Evolutionary conservation across 2,329 filamentous ascomycete genomes (phyloP), one percentile per base, ranked within the genome.

Genomic region (Xylariales sp.): DNA sequence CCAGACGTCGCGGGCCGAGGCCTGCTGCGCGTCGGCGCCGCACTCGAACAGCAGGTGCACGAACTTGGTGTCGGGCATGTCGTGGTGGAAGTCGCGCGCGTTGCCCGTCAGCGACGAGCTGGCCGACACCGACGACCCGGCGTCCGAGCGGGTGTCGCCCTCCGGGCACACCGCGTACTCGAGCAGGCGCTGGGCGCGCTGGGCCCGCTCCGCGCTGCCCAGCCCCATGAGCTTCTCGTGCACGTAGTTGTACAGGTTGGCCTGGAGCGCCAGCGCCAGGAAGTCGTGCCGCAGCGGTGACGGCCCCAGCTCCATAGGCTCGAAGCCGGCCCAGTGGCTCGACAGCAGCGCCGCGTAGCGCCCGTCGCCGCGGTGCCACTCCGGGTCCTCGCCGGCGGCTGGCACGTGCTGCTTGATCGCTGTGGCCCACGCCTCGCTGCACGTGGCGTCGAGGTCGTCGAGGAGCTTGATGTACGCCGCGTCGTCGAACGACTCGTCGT

Each of bases 261-360:
- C 37, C 20, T 40, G 37, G 21, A 34, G 23, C 5, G 30, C 37
- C 14, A 40, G 18, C 4, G 21, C 15, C 4, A 40, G 31, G 25
- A 40, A 40, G 4, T 29, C 20, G n/a, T 24, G n/a, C 6, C 37
- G 30, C 14, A 10, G 6, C n/a, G 31, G 37, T 4, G 31, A 34
- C 21, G 19, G 30, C 6, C 37, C 37, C 13, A 40, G 13, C 15
- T 40, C 37, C 37, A 40, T 40, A 10, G 37, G 31, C 14, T 40
- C 37, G 15, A 40, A 32, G 5, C 13, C 16, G n/a, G 37, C 29
- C 37, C 37, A 39, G 29, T 29, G 29, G n/a, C 11, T n/a, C n/a
- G 29, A n/a, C 10, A 28, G n/a, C 14, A 36, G 23, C 14, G 16
- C 19, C 19, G 20, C 12, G 10, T 20, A 20, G n/a, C n/a, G n/a